Percentiles rank a stretch among this genome's conserved stretches.
Conservation (phyloP, 2,329 filamentous ascomycete species). For the Tympanopsis confertula region DNA sequence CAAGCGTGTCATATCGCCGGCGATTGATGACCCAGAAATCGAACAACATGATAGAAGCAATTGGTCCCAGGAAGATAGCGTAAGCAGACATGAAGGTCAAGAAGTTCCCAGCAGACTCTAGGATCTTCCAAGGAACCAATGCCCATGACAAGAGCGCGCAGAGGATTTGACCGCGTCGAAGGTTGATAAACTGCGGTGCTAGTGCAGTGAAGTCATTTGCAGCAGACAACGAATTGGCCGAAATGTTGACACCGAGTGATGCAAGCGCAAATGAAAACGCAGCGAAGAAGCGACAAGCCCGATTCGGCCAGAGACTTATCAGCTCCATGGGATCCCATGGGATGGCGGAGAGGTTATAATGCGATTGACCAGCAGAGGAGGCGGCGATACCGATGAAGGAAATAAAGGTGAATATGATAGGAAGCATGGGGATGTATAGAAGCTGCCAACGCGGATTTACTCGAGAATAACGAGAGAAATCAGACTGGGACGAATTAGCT, state of each 20-base stretch:
- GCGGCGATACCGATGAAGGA: constrained; percentile 29
- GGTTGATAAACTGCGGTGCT: constrained; percentile 40
- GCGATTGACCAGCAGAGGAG: constrained; percentile 26
- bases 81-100: constrained; percentile 57
- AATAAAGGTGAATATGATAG: constrained; percentile 20
- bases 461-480: constrained; percentile 2
- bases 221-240: constrained; percentile 39
- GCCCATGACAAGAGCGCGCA: constrained; percentile 42
- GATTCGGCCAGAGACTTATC: constrained; percentile 28
- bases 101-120: constrained; percentile 43
- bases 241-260: constrained; percentile 42
- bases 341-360: constrained; percentile 35
- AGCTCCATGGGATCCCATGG: constrained; percentile 38
- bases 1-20: constrained; percentile 30
- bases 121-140: constrained; percentile 55
- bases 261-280: constrained; percentile 41
- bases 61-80: constrained; percentile 48
- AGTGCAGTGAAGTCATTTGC: constrained; percentile 45
- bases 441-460: background rate
- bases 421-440: constrained; percentile 14
- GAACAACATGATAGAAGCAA: constrained; percentile 42
- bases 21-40: constrained; percentile 44
- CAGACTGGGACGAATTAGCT: background rate
- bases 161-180: constrained; percentile 41
- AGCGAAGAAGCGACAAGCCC: constrained; percentile 31